Base-by-base conservation (phyloP, 139 green algal genomes). In the Micromonas commoda region DNA sequence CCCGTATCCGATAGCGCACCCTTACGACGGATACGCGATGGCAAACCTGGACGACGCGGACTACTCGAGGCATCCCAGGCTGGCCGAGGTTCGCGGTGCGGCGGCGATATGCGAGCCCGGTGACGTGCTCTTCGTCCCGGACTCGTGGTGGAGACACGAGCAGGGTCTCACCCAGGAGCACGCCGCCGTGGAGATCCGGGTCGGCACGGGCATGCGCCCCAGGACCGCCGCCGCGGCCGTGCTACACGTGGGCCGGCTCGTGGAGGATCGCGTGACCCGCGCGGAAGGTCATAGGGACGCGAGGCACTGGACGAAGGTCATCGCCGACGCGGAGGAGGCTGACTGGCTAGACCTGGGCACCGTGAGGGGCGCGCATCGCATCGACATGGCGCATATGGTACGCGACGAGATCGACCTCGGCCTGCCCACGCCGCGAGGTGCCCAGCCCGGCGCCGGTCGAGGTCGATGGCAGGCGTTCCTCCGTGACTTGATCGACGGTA, bases 1-100 rank as follows among this genome's bases (percentile, higher is more conserved):
- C 76, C 90, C 90, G 9, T 94, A 87, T 80, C 90, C 90, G n/a
- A 52, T 86, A 19, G 72, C 86, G 26, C 90, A 95, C 81, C 77
- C 88, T 4, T 95, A 94, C 76, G 90, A 95, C 75, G 23, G 77
- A 24, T 91, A 91, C 75, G 86, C 83, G 54, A 91, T 91, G 81
- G 82, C 91, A 23, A 84, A 92, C 64, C 77, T 90, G 21, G 89
- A 92, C 64, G 52, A 82, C 21, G 82, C 82, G 1, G 79, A 91
- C 26, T 38, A 85, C 2, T 64, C 71, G 16, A 69, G 83, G 35
- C 91, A 84, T 82, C 89, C 89, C 31, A 65, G 63, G 24, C 76
- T 84, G 4, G 33, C 29, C 3, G 31, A 67, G 2, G 80, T 88
- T 68, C 51, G 65, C 2, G 89, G 87, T 19, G 6, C 39, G 53